A percentile compares a stretch with the other conserved stretches of the same genome.
These are phyloP conservation scores for Nepenthes mirabilis DNA, from an alignment of 148 eudicot genomes.

Conservation along the genomic window DNA sequence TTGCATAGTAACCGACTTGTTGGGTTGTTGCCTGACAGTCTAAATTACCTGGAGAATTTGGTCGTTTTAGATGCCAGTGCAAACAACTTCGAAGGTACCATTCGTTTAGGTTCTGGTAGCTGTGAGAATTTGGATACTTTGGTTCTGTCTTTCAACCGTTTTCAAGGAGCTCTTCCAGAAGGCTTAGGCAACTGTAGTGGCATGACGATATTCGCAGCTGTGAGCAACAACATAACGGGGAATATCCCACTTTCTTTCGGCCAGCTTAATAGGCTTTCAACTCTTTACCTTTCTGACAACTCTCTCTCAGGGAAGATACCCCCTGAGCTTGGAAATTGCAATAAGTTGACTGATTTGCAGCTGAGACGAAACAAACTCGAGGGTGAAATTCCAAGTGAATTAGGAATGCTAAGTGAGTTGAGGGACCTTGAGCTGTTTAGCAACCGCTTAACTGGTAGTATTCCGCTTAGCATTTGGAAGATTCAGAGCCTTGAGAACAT, in stretches of 20 bases:
- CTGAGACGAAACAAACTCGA: slow-evolving; percentile 43
- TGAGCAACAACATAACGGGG: slow-evolving; percentile 41
- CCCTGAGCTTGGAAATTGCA: slow-evolving; percentile 60
- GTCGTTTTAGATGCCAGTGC: slow-evolving; percentile 19
- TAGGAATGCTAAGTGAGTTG: slow-evolving; percentile 38
- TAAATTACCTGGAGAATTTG: slow-evolving; percentile 35
- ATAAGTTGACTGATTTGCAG: slow-evolving; percentile 26
- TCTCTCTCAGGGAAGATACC: slow-evolving; percentile 52
- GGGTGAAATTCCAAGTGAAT: slow-evolving; percentile 53
- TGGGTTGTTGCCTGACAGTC: slow-evolving; percentile 29
- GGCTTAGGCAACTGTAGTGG: slow-evolving; percentile 51
- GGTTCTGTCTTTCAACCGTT: too few relatives aligned
- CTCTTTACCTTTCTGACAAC: slow-evolving; percentile 41
- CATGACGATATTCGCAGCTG: slow-evolving; percentile 26
- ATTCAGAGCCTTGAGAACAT: slow-evolving; percentile 41
- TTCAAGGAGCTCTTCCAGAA: slow-evolving; percentile 4
- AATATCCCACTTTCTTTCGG: slow-evolving; percentile 62
- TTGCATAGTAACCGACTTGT: slow-evolving; percentile 23
- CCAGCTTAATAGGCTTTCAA: slow-evolving; percentile 21
- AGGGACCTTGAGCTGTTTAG: slow-evolving; percentile 21
- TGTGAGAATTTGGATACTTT: too few relatives aligned
- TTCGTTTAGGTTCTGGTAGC: slow-evolving; percentile 35
- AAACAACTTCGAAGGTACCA: slow-evolving; percentile 36
- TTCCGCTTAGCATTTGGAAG: slow-evolving; percentile 57
- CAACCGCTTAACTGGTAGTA: slow-evolving; percentile 51